A percentile compares a stretch with the other conserved stretches of the same genome.
These are phyloP conservation scores for Saturnispora dispora DNA, from an alignment of 805 yeast genomes.

Conservation along the genomic window DNA sequence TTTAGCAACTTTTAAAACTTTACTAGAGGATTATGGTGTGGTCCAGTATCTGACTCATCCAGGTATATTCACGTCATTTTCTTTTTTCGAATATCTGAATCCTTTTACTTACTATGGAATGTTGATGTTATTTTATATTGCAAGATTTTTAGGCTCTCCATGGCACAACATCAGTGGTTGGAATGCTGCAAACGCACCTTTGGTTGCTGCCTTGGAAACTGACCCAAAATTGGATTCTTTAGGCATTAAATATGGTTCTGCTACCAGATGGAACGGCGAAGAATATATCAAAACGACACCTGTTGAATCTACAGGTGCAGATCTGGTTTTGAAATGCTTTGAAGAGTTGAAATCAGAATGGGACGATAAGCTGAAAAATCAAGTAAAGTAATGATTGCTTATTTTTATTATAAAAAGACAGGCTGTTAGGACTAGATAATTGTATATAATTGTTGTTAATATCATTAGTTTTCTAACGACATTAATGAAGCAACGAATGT, in stretches of 20 bases:
- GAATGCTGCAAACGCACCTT: constrained; percentile 81
- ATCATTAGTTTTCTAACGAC: constrained; percentile 38
- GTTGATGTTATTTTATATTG: constrained; percentile 74
- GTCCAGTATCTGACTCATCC: constrained; percentile 81
- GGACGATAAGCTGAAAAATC: constrained; percentile 68
- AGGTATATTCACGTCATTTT: constrained; percentile 81
- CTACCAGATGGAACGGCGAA: constrained; percentile 52
- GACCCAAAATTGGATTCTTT: constrained; percentile 36
- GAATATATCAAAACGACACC: constrained; percentile 51
- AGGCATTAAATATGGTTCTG: constrained; percentile 63
- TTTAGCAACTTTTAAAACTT: constrained; percentile 49
- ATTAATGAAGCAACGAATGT: constrained; percentile 94
- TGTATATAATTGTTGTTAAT: background rate
- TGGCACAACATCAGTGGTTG: constrained; percentile 88
- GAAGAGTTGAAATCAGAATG: constrained; percentile 51
- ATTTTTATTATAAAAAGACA: background rate
- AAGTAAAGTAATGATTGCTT: constrained; percentile 33
- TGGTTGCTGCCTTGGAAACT: constrained; percentile 51
- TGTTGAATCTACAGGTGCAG: constrained; percentile 55
- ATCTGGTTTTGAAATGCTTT: constrained; percentile 58
- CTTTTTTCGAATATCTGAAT: constrained; percentile 69
- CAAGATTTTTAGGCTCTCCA: constrained; percentile 73
- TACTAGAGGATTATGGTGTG: constrained; percentile 43
- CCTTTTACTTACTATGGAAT: constrained; percentile 77
- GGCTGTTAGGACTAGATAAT: background rate